A percentile compares a stretch with the other conserved stretches of the same genome.
Conservation (phyloP, 2,329 filamentous ascomycete genomes). For the Apiospora pterosperma region DNA sequence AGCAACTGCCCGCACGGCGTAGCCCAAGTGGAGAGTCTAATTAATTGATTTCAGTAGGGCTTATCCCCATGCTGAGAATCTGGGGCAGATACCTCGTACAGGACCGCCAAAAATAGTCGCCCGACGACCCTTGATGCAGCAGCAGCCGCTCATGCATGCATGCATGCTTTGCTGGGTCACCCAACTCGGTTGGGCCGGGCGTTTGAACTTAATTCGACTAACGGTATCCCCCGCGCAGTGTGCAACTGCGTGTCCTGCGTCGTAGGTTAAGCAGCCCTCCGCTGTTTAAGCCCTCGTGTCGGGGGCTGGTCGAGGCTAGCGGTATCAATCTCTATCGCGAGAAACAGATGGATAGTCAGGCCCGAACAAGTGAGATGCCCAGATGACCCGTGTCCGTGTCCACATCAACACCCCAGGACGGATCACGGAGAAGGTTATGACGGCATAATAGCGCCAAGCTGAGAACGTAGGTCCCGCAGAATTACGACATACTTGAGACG, state of each 20-base stretch:
- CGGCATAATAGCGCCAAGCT: neutral
- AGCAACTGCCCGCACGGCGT: neutral
- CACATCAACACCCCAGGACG: neutral
- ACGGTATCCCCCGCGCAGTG: neutral
- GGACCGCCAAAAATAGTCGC: neutral
- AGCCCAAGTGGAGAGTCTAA: neutral
- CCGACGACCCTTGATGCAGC: no score
- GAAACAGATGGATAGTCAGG: neutral
- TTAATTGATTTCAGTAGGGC: neutral
- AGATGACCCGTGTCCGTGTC: neutral
- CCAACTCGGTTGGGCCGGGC: neutral
- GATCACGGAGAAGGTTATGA: neutral
- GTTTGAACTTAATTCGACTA: neutral
- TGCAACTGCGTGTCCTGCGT: neutral
- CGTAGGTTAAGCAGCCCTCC: neutral
- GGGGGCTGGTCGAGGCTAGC: neutral
- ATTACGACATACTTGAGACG: neutral
- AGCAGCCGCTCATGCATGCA: no score
- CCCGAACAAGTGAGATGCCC: neutral
- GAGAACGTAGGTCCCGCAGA: neutral
- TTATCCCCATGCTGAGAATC: neutral
- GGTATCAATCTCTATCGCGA: neutral
- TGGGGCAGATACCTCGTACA: conserved; percentile 1
- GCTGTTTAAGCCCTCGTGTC: neutral
- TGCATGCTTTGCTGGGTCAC: neutral